Evolutionary conservation across 352 stramenopile species (phyloP), one percentile per base, ranked within the genome.

Genomic region (Phytophthora sp.): DNA sequence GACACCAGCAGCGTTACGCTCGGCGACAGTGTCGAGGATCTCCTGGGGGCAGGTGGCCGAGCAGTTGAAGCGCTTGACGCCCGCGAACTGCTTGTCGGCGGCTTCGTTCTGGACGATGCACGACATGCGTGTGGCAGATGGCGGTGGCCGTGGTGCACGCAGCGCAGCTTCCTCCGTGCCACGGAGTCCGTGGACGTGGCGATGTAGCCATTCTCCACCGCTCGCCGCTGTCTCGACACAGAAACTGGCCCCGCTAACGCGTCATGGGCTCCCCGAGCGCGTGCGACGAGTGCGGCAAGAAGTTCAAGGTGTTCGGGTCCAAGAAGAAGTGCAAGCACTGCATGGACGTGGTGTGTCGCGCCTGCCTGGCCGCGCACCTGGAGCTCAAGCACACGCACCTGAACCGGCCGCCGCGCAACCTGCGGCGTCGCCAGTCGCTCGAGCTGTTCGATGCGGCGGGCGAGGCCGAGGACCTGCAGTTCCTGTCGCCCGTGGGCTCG

Each of bases 61-160:
- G 67, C 84, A 93, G 71, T 93, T 82, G 58, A 91, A 93, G 41
- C 84, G 84, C 49, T 82, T 85, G 39, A 74, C 72, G 27, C 54
- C 69, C 17, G 71, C 63, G 13, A 90, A 63, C 57, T 84, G 59
- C 37, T 80, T 73, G 48, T 75, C 68, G n/a, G 74, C 71, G 7
- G 69, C 73, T 54, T 89, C 79, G 65, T 91, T 91, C 72, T 91
- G 82, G 12, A 75, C 70, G 44, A 89, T 89, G 69, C 84, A 93
- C 57, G 80, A 91, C 64, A 85, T 84, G 65, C 84, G 84, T 93
- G 76, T 91, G 82, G 68, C 84, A 93, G 44, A 92, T 89, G 46
- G 81, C 67, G 2, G 78, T 78, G 6, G 76, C 59, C 6, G 77
- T 84, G 1, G 77, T 87, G 70, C 5, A 93, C 70, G 42, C 84